phyloP scores from a whole-genome alignment of 495 filamentous ascomycete genomes.

The Paragyromitra xinjiangensis region DNA sequence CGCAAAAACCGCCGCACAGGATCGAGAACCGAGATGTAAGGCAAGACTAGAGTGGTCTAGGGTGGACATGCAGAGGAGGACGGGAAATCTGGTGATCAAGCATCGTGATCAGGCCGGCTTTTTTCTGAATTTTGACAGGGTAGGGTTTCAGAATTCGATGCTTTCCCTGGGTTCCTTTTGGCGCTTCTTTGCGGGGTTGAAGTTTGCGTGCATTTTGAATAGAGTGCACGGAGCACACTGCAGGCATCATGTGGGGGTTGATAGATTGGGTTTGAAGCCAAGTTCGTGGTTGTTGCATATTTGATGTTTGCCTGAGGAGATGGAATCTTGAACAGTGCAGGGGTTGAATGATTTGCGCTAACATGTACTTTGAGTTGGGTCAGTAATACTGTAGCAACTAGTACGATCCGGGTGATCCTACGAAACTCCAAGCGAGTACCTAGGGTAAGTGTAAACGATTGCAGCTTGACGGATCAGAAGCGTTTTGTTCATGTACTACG shows the following conservation, averaged over 20 bases:
- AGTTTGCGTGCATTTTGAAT: not conserved
- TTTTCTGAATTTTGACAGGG: slow-evolving; percentile 22
- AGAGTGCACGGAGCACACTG: slow-evolving; percentile 6
- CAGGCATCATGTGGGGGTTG: not conserved
- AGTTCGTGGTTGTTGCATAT: not conserved
- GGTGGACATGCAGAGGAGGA: not conserved
- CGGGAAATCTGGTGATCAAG: slow-evolving; percentile 10
- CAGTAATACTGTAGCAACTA: not conserved
- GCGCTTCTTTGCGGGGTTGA: slow-evolving; percentile 29
- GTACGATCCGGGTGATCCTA: not conserved
- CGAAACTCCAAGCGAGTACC: no score
- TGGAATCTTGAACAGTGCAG: not conserved
- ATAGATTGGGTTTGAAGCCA: not conserved
- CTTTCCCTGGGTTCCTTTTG: slow-evolving; percentile 1
- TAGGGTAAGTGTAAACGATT: not conserved
- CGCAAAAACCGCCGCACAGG: slow-evolving; percentile 2
- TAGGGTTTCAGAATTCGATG: not conserved
- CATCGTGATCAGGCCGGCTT: slow-evolving; percentile 19
- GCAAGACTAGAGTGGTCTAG: not conserved
- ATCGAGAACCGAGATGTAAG: slow-evolving; percentile 6
- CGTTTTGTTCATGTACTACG: no score
- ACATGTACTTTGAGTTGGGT: slow-evolving; percentile 16
- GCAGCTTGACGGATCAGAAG: not conserved
- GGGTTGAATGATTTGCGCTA: slow-evolving; percentile 14
- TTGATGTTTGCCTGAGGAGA: not conserved